A percentile compares a stretch with the other conserved stretches of the same genome.
phyloP scores from a whole-genome alignment of 2,329 filamentous ascomycete species.

The Fusarium robinianum region DNA sequence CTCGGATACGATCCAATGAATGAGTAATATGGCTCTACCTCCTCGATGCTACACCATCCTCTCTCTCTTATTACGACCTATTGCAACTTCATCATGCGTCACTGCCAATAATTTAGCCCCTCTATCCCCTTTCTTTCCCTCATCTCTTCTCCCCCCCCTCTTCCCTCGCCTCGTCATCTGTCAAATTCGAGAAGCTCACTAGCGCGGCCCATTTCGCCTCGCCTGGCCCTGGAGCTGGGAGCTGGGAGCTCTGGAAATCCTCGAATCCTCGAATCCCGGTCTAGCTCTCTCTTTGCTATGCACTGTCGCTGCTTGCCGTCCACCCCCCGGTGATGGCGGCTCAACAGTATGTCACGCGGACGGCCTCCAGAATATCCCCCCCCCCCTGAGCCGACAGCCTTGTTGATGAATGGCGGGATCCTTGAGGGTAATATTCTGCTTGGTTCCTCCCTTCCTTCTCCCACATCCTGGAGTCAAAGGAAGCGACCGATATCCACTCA shows the following conservation, averaged over 20 bases:
- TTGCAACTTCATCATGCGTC: not conserved
- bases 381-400: slow-evolving; percentile 19
- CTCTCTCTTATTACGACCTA: not conserved
- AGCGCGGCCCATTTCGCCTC: slow-evolving; percentile 22
- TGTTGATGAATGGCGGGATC: too few species aligned
- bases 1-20: too few species aligned
- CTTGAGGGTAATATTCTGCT: too few species aligned
- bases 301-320: slow-evolving; percentile 22
- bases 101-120: slow-evolving; percentile 2
- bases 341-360: slow-evolving; percentile 35
- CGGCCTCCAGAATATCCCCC: slow-evolving; percentile 5
- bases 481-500: too few species aligned
- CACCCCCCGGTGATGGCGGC: slow-evolving; percentile 35
- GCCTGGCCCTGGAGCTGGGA: slow-evolving; percentile 10
- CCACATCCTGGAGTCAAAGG: too few species aligned
- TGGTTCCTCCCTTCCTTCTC: too few species aligned
- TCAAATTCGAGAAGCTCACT: slow-evolving; percentile 36
- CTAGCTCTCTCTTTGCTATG: slow-evolving; percentile 27
- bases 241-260: slow-evolving; percentile 9
- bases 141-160: not conserved
- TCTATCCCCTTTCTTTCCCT: slow-evolving; percentile 14
- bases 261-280: slow-evolving; percentile 22
- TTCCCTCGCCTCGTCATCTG: slow-evolving; percentile 16
- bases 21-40: too few species aligned
- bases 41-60: not conserved